Evolutionary conservation across 2,329 filamentous ascomycete species (phyloP), one percentile per base, ranked within the genome.

Genomic region (Botrytis galanthina): DNA sequence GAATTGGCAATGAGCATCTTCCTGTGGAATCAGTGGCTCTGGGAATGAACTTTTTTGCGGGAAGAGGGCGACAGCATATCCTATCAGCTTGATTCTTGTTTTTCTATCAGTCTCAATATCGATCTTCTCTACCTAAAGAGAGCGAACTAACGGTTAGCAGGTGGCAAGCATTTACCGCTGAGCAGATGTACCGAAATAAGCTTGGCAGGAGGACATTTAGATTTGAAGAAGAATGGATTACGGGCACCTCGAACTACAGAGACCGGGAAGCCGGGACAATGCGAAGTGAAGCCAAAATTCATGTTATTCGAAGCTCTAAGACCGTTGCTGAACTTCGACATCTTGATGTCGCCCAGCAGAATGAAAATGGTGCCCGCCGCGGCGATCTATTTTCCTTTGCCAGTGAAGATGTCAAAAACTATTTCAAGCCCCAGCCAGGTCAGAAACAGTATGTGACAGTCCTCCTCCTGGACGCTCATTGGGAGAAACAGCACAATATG

Each of bases 91-190:
- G 37, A 54, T 18, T 22, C 35, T 32, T 68, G 26, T 6, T 42
- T 57, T 20, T 66, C 20, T 39, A 64, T 57, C 16, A 57, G 3
- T 32, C 39, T 68, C 29, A 14, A 29, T 44, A 48, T 60, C 4
- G 46, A 18, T 61, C 4, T 35, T 22, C 9, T 54, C 59, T 42
- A 16, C 10, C n/a, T 44, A n/a, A 20, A 42, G 26, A 39, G 46
- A 39, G 39, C 20, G 46, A 32, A 18, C 72, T 73, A 37, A 73
- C 46, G 51, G 18, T 29, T 16, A 29, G 44, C 35, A 73, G 72
- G 22, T 98, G 96, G 95, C 96, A 99, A 81, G 94, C 95, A 12
- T 98, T 97, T 80, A 98, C 95, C 0, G 94, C 93, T 10, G 96
- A 99, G 82, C 95, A 98, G 81, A 98, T 98, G 95, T 92, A 90